phyloP scores from a whole-genome alignment of 31 red algal genomes.

The Odonthalia washingtoniensis region DNA sequence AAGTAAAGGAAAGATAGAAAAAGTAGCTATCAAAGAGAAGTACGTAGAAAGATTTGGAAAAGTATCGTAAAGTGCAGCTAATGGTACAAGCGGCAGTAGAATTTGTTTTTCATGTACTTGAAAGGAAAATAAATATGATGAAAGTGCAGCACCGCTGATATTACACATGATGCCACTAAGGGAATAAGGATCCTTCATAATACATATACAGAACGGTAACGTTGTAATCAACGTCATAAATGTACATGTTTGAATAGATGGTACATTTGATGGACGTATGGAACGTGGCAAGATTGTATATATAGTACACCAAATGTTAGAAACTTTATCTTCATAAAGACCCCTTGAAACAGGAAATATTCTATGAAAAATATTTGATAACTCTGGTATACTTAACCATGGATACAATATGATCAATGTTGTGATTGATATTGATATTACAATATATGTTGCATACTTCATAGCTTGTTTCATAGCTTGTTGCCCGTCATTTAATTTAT shows the following conservation, averaged over 20 bases:
- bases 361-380: slow-evolving; percentile 48
- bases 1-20: slow-evolving; percentile 84
- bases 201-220: slow-evolving; percentile 65
- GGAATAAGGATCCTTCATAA: slow-evolving; percentile 43
- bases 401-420: slow-evolving; percentile 56
- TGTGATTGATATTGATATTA: slow-evolving; percentile 32
- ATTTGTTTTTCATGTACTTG: slow-evolving; percentile 99
- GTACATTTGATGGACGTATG: slow-evolving; percentile 23
- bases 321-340: slow-evolving; percentile 96
- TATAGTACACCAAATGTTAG: slow-evolving; percentile 91
- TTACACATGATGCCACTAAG: slow-evolving; percentile 24
- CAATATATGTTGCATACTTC: slow-evolving; percentile 33
- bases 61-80: slow-evolving; percentile 43
- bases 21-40: slow-evolving; percentile 58
- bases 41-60: slow-evolving; percentile 49
- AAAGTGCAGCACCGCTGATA: slow-evolving; percentile 59
- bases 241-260: slow-evolving; percentile 34
- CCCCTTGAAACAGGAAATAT: slow-evolving; percentile 88
- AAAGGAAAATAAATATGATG: slow-evolving; percentile 84
- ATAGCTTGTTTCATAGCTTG: slow-evolving; percentile 18
- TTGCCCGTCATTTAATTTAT: neutral
- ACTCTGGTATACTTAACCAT: slow-evolving; percentile 26
- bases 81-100: slow-evolving; percentile 76
- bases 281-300: no score
- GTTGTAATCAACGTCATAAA: slow-evolving; percentile 52